Conservation (phyloP, 768 basidiomycete genomes). For the Brasilioporus rufonigricans region DNA sequence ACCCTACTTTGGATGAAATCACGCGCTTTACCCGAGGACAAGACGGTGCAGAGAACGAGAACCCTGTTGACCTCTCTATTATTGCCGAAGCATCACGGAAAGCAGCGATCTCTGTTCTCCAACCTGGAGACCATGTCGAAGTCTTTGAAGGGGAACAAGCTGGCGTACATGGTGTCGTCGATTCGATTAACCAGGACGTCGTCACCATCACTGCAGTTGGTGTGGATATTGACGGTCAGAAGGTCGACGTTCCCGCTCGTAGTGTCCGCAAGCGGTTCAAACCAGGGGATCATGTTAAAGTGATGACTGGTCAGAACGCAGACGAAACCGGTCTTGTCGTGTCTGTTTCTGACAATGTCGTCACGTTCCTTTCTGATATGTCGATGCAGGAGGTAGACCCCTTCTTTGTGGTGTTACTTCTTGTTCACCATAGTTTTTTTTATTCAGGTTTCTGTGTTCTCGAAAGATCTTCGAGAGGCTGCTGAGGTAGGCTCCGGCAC, state of each 20-base stretch:
- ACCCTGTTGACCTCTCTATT: conserved; percentile 79
- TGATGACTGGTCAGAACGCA: conserved; percentile 91
- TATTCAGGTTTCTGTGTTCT: conserved; percentile 88
- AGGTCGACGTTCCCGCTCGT: conserved; percentile 80
- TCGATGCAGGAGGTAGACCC: conserved; percentile 85
- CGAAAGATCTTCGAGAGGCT: conserved; percentile 94
- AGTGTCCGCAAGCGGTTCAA: conserved; percentile 95
- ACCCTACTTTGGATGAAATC: conserved; percentile 96
- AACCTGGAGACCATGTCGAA: conserved; percentile 96
- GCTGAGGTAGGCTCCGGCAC: conserved; percentile 94
- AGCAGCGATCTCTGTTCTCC: conserved; percentile 89
- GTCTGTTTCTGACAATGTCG: conserved; percentile 83
- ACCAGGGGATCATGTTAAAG: conserved; percentile 97
- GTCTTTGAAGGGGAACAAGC: conserved; percentile 96
- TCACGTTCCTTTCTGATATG: conserved; percentile 98
- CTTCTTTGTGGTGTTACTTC: neutral
- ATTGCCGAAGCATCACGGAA: conserved; percentile 92
- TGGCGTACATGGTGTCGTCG: conserved; percentile 89
- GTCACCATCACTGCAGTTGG: conserved; percentile 81
- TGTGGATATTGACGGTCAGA: conserved; percentile 82
- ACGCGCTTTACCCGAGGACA: conserved; percentile 80
- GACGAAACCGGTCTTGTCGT: conserved; percentile 97
- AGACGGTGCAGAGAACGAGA: conserved; percentile 65
- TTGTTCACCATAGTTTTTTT: conserved; percentile 5
- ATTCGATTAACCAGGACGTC: conserved; percentile 83